phyloP scores from a whole-genome alignment of 2,329 filamentous ascomycete species.

The Paradendryphiella salina region DNA sequence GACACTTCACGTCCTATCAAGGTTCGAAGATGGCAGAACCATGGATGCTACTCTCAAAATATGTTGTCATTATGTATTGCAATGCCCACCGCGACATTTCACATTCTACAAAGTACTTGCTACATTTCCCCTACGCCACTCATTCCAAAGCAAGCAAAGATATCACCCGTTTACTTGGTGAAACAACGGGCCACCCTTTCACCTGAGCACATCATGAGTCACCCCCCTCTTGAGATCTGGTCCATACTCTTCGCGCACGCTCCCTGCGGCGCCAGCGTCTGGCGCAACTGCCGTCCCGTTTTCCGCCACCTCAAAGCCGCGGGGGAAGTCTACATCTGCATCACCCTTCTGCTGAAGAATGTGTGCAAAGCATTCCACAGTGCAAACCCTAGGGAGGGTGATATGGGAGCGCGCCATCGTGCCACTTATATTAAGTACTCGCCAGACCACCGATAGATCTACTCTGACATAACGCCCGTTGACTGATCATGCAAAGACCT shows the following conservation, averaged over 20 bases:
- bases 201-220: neutral
- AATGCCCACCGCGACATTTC: neutral
- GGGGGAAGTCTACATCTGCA: neutral
- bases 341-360: neutral
- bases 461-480: neutral
- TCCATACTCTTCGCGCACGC: neutral
- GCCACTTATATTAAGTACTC: neutral
- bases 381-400: neutral
- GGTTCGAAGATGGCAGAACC: too few species aligned
- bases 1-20: too few species aligned
- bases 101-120: neutral
- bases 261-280: neutral
- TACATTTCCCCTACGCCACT: neutral
- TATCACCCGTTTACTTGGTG: too few species aligned
- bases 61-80: neutral
- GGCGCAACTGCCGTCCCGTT: neutral
- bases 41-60: too few species aligned
- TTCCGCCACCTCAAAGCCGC: neutral
- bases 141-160: neutral
- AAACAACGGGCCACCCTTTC: too few species aligned
- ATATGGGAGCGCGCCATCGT: neutral
- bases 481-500: neutral
- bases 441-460: neutral
- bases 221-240: neutral
- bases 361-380: neutral